These are phyloP conservation scores for Scleromitrula shiraiana DNA, from an alignment of 2,329 filamentous ascomycete species.

Conservation along the genomic window DNA sequence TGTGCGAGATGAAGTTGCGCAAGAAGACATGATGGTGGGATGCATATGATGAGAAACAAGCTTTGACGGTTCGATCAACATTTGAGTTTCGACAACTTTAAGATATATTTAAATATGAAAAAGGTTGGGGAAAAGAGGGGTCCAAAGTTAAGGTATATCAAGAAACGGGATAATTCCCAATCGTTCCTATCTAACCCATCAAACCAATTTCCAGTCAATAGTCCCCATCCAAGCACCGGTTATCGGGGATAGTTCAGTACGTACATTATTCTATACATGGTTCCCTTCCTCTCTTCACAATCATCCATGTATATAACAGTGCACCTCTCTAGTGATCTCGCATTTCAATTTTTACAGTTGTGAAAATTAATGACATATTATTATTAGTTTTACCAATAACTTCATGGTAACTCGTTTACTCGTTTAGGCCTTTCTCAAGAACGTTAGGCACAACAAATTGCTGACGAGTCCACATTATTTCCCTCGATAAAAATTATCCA, in stretches of 20 bases:
- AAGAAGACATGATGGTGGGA: conserved; percentile 20
- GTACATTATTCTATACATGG: conserved; percentile 8
- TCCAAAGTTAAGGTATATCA: conserved; percentile 7
- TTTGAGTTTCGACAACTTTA: conserved; percentile 9
- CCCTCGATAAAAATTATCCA: no score
- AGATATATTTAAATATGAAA: conserved; percentile 4
- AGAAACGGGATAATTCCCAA: conserved; percentile 7
- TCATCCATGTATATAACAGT: not conserved
- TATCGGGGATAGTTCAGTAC: conserved; percentile 9
- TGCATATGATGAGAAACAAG: conserved; percentile 4
- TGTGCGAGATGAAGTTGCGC: conserved; percentile 23
- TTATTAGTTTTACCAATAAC: not conserved
- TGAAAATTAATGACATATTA: not conserved
- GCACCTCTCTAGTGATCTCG: not conserved
- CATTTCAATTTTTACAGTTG: not conserved
- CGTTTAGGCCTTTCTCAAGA: not conserved
- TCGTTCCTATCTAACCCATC: conserved; percentile 1
- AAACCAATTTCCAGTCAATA: conserved; percentile 3
- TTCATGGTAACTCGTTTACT: not conserved
- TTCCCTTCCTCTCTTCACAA: conserved; percentile 1
- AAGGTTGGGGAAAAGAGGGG: conserved; percentile 11
- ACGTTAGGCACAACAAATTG: no score
- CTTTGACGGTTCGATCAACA: conserved; percentile 4
- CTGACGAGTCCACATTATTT: no score
- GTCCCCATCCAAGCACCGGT: conserved; percentile 6